These are phyloP conservation scores for Mucor velutinosus DNA, from an alignment of 371 early-diverging fungal species.

Conservation along the genomic window DNA sequence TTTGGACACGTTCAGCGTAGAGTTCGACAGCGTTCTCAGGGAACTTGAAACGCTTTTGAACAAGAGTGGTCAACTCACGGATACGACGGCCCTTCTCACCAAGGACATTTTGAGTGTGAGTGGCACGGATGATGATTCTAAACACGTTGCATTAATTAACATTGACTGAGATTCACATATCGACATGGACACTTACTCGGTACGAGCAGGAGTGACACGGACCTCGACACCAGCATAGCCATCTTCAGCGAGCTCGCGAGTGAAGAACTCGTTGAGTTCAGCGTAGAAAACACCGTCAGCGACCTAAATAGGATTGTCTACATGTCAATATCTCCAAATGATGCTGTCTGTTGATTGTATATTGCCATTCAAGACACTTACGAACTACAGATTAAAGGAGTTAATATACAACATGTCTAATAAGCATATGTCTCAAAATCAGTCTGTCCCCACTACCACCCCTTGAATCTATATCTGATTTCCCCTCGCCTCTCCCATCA, in stretches of 20 bases:
- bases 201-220: slow-evolving; percentile 97
- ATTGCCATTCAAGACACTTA: slow-evolving; percentile 29
- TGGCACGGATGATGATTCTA: slow-evolving; percentile 97
- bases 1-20: slow-evolving; percentile 97
- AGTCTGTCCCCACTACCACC: background rate
- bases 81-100: slow-evolving; percentile 99
- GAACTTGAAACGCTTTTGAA: slow-evolving; percentile 99
- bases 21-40: slow-evolving; percentile 97
- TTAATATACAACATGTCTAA: background rate
- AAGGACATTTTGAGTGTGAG: slow-evolving; percentile 97
- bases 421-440: background rate
- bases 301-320: slow-evolving; percentile 40
- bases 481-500: background rate
- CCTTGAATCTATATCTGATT: background rate
- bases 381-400: slow-evolving; percentile 42
- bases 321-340: background rate
- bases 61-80: slow-evolving; percentile 96
- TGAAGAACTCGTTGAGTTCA: slow-evolving; percentile 98
- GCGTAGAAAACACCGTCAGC: slow-evolving; percentile 99
- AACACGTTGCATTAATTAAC: background rate
- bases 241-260: slow-evolving; percentile 90
- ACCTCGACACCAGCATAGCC: slow-evolving; percentile 98
- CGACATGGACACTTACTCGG: slow-evolving; percentile 66
- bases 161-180: background rate
- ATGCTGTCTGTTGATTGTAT: background rate